phyloP scores from a whole-genome alignment of 805 yeast genomes.

The Monosporozyma solicola region DNA sequence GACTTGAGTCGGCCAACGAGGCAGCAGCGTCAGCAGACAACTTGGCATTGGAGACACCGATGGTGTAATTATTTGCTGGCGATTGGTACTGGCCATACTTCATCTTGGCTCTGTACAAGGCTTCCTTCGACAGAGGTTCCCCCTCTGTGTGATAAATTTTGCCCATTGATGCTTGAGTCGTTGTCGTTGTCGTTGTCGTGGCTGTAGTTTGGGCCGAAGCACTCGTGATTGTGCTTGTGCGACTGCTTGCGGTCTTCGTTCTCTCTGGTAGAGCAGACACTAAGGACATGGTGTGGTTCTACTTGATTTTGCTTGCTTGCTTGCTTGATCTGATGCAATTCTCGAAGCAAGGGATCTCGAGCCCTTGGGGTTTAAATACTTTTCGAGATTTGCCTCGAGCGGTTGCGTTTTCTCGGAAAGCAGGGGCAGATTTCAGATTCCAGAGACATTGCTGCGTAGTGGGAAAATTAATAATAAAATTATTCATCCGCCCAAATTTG shows the following conservation, averaged over 20 bases:
- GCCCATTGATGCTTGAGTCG: not conserved
- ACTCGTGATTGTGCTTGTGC: slow-evolving; percentile 5
- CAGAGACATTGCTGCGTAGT: no score
- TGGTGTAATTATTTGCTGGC: slow-evolving; percentile 44
- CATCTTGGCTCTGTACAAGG: slow-evolving; percentile 63
- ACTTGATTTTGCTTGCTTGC: not conserved
- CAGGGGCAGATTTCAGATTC: no score
- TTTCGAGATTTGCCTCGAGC: not conserved
- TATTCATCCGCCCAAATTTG: no score
- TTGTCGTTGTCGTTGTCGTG: not conserved
- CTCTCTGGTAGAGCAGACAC: slow-evolving; percentile 19
- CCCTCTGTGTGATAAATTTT: slow-evolving; percentile 58
- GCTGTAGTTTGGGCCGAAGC: slow-evolving; percentile 1
- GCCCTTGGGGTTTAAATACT: not conserved
- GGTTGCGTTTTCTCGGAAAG: no score
- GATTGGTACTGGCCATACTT: slow-evolving; percentile 45
- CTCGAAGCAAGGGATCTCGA: no score
- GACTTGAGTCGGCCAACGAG: slow-evolving; percentile 53
- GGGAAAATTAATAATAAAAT: no score
- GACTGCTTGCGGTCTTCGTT: slow-evolving; percentile 3
- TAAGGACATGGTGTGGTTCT: slow-evolving; percentile 20
- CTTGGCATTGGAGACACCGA: slow-evolving; percentile 53
- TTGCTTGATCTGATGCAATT: not conserved
- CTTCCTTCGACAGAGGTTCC: slow-evolving; percentile 64
- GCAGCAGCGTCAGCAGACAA: slow-evolving; percentile 72